Evolutionary conservation across 75 land plant species (phyloP).

Genomic region (Isoetes taiwanensis): DNA sequence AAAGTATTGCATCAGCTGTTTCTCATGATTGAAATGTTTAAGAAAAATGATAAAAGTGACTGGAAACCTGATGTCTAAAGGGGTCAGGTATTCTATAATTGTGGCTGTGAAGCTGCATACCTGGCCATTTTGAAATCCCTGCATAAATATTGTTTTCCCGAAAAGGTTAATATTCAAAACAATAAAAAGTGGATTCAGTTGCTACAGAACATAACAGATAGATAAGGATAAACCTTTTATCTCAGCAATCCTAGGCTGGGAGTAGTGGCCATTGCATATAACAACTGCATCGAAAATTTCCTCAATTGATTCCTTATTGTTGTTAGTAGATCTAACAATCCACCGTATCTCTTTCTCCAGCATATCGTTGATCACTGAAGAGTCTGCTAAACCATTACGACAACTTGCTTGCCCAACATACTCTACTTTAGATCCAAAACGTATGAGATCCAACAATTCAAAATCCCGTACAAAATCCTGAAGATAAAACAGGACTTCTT

Average conservation of each 20-base stretch:
- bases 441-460: conserved; percentile 30
- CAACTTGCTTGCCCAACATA: conserved; percentile 7
- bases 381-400: neutral
- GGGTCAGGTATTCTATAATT: conserved; percentile 70
- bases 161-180: too few relatives aligned
- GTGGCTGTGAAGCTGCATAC: conserved; percentile 78
- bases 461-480: conserved; percentile 35
- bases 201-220: too few relatives aligned
- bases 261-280: conserved; percentile 84
- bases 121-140: conserved; percentile 80
- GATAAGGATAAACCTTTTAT: conserved; percentile 72
- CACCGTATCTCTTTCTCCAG: conserved; percentile 16
- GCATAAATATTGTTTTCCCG: too few relatives aligned
- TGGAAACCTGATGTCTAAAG: conserved; percentile 58
- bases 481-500: conserved; percentile 35
- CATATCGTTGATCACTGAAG: neutral
- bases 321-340: conserved; percentile 26
- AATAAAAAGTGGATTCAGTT: too few relatives aligned
- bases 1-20: neutral
- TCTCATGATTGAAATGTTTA: neutral
- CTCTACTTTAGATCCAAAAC: conserved; percentile 36
- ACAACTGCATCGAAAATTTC: conserved; percentile 82
- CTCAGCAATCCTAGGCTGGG: conserved; percentile 55
- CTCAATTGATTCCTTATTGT: conserved; percentile 16
- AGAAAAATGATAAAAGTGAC: too few relatives aligned